Percentiles rank a stretch among this genome's conserved stretches.
These are phyloP conservation scores for Fusarium sambucinum DNA, from an alignment of 2,329 filamentous ascomycete genomes.

Conservation along the genomic window DNA sequence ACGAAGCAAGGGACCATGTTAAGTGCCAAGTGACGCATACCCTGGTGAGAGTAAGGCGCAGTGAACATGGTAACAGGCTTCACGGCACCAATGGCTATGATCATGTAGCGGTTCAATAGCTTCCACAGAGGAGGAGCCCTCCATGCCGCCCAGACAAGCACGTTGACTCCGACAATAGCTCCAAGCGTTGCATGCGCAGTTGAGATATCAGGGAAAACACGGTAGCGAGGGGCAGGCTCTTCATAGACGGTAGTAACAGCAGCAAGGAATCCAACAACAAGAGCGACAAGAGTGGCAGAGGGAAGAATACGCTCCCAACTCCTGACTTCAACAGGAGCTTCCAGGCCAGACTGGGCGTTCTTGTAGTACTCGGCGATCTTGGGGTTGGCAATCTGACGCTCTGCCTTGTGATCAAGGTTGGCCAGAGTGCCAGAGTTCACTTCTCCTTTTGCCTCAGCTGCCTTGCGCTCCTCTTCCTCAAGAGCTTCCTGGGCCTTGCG, in stretches of 20 bases:
- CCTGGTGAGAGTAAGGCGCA: conserved; percentile 77
- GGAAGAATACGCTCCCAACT: conserved; percentile 67
- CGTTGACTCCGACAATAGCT: conserved; percentile 70
- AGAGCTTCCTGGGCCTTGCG: conserved; percentile 61
- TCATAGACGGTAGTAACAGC: conserved; percentile 64
- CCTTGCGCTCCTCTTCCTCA: conserved; percentile 57
- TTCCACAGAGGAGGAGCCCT: conserved; percentile 73
- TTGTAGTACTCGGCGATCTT: conserved; percentile 56
- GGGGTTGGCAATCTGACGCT: conserved; percentile 56
- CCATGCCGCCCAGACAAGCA: conserved; percentile 69
- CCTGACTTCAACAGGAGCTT: conserved; percentile 64
- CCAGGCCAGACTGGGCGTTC: conserved; percentile 62
- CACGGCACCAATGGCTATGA: conserved; percentile 73
- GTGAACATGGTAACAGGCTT: conserved; percentile 71
- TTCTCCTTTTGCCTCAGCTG: conserved; percentile 57
- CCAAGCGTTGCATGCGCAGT: conserved; percentile 74
- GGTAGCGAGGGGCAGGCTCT: conserved; percentile 62
- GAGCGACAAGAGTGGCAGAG: conserved; percentile 61
- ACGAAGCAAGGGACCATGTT: conserved; percentile 77
- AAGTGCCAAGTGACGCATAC: conserved; percentile 67
- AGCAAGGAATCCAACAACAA: conserved; percentile 59
- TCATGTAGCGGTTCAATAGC: conserved; percentile 75
- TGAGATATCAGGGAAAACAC: conserved; percentile 71
- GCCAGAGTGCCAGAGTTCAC: conserved; percentile 57
- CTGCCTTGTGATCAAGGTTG: conserved; percentile 53